Evolutionary conservation across 768 basidiomycete species (phyloP), one percentile per base, ranked within the genome.

Genomic region (Tulasnella calospora): DNA sequence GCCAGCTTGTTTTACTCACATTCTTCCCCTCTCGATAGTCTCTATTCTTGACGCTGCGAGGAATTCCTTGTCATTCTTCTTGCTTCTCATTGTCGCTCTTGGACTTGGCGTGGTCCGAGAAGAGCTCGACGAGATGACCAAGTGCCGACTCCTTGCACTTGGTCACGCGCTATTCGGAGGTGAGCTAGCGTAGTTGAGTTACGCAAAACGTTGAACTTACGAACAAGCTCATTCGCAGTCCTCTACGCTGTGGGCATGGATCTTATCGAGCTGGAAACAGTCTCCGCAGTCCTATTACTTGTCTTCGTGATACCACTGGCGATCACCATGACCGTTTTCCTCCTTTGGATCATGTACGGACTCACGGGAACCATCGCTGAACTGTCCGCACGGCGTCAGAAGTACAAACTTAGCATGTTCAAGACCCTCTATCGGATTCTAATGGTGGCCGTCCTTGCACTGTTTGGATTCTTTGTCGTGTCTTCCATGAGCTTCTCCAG

Each of bases 191-290:
- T 30, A 61, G 73, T 44, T 61, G 8, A 73, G 15, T 30, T 79
- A 23, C n/a, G 27, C 47, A 7, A 9, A 67, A 35, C 9, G 36
- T 30, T 73, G 41, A 71, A 21, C 46, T 21, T n/a, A 57, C 27
- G 15, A 33, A 19, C n/a, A n/a, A 51, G n/a, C 15, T 67, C 77
- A 21, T 46, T 44, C 78, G 19, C 79, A 95, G 94, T 96, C 44
- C 84, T 98, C 61, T 99, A 99, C 83, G 93, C 95, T 10, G 90
- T 99, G 74, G 98, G 98, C 27, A 96, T 97, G 55, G 97, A 98
- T 61, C 91, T 96, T 83, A 89, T 99, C 36, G 90, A 95, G 81
- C 87, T 99, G 44, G 96, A 99, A 83, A 93, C 92, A 30, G 95
- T 95, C 0, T 94, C 95, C 10, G 92, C 93, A 0, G 86, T 97